Percentiles rank a stretch among this genome's conserved stretches.
Evolutionary conservation across 164 flowering plant species (phyloP).

Genomic region (Cinnamomum chago): DNA sequence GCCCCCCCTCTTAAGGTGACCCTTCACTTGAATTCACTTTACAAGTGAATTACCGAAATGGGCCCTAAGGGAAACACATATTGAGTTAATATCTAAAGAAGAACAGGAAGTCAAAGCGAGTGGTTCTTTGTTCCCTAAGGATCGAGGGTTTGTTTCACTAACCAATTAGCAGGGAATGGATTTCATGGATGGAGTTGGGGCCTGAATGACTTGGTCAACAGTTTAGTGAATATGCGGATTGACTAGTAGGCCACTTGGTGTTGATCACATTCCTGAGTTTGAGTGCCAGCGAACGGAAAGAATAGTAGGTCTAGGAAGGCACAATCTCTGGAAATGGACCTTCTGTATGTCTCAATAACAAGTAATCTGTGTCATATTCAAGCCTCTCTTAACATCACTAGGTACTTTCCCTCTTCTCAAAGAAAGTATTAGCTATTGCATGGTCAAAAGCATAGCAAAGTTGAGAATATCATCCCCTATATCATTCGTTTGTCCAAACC

Average conservation of each 20-base stretch:
- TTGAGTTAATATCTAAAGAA: not conserved
- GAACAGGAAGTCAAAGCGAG: not conserved
- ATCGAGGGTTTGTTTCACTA: not conserved
- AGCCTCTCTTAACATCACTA: too few relatives aligned
- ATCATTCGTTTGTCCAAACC: too few relatives aligned
- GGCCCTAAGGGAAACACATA: not conserved
- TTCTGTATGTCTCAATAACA: too few relatives aligned
- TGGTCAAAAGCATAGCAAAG: too few relatives aligned
- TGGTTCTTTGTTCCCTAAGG: not conserved
- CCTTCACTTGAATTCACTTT: too few relatives aligned
- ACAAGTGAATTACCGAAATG: too few relatives aligned
- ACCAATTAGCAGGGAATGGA: not conserved
- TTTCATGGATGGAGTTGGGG: slow-evolving; percentile 2
- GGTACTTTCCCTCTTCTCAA: too few relatives aligned
- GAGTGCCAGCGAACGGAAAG: not conserved
- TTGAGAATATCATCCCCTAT: too few relatives aligned
- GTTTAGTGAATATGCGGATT: not conserved
- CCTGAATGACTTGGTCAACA: not conserved
- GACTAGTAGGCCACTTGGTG: not conserved
- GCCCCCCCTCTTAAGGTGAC: too few relatives aligned
- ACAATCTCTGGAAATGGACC: not conserved
- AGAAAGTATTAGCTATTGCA: too few relatives aligned
- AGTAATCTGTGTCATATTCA: too few relatives aligned
- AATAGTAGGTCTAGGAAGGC: not conserved
- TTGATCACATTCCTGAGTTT: not conserved